phyloP scores from a whole-genome alignment of 306 rosid species.

The Spatholobus suberectus region DNA sequence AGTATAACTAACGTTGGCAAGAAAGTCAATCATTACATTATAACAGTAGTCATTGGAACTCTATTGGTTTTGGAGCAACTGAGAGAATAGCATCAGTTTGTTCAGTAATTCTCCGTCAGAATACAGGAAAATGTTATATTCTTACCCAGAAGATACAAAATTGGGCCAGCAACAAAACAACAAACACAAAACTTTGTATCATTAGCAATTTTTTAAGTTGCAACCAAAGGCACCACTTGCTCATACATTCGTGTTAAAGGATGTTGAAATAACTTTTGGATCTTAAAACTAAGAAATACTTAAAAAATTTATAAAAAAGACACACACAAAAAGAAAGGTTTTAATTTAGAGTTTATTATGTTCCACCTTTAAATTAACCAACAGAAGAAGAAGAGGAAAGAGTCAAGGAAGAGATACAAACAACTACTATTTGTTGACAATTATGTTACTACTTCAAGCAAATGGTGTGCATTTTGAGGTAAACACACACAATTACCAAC shows the following conservation, averaged over 20 bases:
- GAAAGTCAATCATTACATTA: neutral
- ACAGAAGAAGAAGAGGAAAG: neutral
- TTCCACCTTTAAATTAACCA: neutral
- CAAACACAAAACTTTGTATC: neutral
- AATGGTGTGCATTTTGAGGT: neutral
- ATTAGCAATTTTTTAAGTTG: neutral
- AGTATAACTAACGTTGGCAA: neutral
- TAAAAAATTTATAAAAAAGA: neutral
- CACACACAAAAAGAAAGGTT: neutral
- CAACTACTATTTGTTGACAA: neutral
- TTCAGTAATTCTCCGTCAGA: no score
- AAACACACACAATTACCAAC: neutral
- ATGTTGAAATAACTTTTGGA: neutral
- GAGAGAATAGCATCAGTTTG: neutral
- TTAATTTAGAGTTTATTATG: neutral
- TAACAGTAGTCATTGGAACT: neutral
- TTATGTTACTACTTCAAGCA: neutral
- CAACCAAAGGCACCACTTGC: neutral
- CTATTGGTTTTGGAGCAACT: neutral
- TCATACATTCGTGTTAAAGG: neutral
- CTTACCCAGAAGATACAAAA: neutral
- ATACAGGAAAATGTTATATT: neutral
- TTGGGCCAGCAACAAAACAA: neutral
- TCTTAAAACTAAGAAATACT: no score
- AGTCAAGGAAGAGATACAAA: neutral